Percentiles rank a stretch among this genome's conserved stretches.
phyloP scores from a whole-genome alignment of 352 stramenopile species.

The Elongisporangium prolatum region DNA sequence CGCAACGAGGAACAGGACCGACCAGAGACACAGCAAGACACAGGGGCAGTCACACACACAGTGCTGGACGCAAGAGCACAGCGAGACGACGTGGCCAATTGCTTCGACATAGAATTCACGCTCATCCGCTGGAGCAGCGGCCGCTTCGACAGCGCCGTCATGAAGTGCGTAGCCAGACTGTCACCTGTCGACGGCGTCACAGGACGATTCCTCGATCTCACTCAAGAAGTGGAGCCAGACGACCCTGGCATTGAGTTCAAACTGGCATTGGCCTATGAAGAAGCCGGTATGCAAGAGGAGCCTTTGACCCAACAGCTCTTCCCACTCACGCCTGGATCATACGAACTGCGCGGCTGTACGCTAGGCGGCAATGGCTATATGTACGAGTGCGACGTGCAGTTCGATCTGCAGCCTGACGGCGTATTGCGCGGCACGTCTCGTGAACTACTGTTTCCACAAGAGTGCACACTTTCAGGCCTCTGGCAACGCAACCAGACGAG shows the following conservation, averaged over 20 bases:
- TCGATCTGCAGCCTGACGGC: slow-evolving; percentile 36
- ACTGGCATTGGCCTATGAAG: slow-evolving; percentile 10
- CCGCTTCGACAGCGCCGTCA: slow-evolving; percentile 11
- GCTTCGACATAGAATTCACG: slow-evolving; percentile 43
- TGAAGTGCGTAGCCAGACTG: slow-evolving; percentile 15
- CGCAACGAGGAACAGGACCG: neutral
- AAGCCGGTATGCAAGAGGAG: slow-evolving; percentile 14
- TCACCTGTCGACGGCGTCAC: slow-evolving; percentile 9
- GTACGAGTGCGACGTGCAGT: slow-evolving; percentile 40
- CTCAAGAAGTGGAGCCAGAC: slow-evolving; percentile 4
- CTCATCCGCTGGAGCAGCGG: slow-evolving; percentile 31
- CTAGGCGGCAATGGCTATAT: slow-evolving; percentile 54
- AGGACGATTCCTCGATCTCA: slow-evolving; percentile 22
- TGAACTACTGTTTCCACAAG: slow-evolving; percentile 47
- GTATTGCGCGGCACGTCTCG: slow-evolving; percentile 37
- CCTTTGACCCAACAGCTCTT: slow-evolving; percentile 19
- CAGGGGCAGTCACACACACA: neutral
- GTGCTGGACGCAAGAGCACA: neutral
- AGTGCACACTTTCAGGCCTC: slow-evolving; percentile 36
- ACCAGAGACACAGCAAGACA: neutral
- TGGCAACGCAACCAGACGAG: slow-evolving; percentile 36
- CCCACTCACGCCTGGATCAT: slow-evolving; percentile 45
- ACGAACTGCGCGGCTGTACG: slow-evolving; percentile 47
- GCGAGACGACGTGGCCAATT: slow-evolving; percentile 1
- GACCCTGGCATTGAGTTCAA: slow-evolving; percentile 22